A percentile compares a stretch with the other conserved stretches of the same genome.
Conservation (phyloP, 2,329 filamentous ascomycete genomes). For the Talaromyces sp. region DNA sequence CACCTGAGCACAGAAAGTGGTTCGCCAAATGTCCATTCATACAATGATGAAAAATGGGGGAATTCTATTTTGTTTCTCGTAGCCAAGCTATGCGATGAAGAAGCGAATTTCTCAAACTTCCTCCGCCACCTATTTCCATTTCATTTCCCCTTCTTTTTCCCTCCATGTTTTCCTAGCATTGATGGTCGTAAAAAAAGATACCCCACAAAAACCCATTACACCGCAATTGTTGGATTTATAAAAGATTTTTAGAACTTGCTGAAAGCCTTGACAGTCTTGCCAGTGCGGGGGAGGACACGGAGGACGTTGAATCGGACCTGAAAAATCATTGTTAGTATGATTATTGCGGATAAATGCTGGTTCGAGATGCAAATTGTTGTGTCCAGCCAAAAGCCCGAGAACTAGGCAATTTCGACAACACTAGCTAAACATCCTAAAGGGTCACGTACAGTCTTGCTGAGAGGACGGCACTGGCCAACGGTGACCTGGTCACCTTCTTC, state of each 20-base stretch:
- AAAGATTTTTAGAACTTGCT: slow-evolving; percentile 79
- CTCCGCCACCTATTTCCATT: background rate
- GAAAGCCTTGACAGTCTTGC: slow-evolving; percentile 97
- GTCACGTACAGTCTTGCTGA: slow-evolving; percentile 95
- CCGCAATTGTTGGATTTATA: slow-evolving; percentile 14
- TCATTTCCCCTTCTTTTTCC: background rate
- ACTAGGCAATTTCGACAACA: background rate
- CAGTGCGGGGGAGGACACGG: slow-evolving; percentile 93
- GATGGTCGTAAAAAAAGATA: slow-evolving; percentile 15
- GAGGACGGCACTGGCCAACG: slow-evolving; percentile 97
- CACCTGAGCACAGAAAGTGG: background rate
- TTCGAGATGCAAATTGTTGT: background rate
- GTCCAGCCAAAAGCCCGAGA: background rate
- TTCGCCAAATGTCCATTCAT: slow-evolving; percentile 7
- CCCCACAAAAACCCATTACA: slow-evolving; percentile 14
- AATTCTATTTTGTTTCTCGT: slow-evolving; percentile 14
- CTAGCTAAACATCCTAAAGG: background rate
- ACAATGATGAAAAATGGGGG: slow-evolving; percentile 13
- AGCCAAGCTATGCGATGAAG: slow-evolving; percentile 11
- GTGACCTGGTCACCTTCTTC: slow-evolving; percentile 99
- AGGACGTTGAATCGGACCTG: slow-evolving; percentile 99
- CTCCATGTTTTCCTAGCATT: slow-evolving; percentile 14
- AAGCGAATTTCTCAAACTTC: background rate
- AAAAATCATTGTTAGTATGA: background rate
- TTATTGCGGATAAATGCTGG: background rate